These are phyloP conservation scores for Magnusiomyces clavatus DNA, from an alignment of 1,139 yeast species.

Conservation along the genomic window DNA sequence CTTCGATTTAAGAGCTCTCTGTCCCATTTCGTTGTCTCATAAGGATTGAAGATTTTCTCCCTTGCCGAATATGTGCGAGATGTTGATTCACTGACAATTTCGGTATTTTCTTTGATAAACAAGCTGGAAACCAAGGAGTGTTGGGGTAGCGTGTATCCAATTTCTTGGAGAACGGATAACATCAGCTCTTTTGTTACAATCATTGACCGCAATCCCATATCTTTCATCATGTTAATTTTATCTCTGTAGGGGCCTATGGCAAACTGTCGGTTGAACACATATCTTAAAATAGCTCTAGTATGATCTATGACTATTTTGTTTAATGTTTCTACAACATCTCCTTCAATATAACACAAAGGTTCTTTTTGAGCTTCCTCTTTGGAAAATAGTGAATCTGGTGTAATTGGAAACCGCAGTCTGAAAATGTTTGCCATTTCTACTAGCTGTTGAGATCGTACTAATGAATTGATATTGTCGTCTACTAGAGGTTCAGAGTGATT, in stretches of 20 bases:
- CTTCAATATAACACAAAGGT: background rate
- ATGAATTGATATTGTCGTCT: background rate
- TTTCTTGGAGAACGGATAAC: constrained; percentile 3
- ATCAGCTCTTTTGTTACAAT: background rate
- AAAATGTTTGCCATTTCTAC: background rate
- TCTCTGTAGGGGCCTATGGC: background rate
- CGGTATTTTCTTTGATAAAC: background rate
- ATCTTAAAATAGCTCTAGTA: constrained; percentile 3
- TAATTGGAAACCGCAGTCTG: background rate
- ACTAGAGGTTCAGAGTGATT: background rate
- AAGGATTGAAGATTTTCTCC: background rate
- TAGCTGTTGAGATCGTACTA: background rate
- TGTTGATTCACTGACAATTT: background rate
- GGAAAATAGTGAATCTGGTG: too few relatives aligned
- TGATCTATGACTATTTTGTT: constrained; percentile 7
- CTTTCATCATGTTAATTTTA: background rate
- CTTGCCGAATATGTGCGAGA: background rate
- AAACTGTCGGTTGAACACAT: background rate
- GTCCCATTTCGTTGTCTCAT: background rate
- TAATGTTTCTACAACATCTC: constrained; percentile 3
- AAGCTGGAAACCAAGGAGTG: constrained; percentile 1
- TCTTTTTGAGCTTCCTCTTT: background rate
- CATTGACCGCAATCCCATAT: too few relatives aligned
- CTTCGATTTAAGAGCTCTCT: background rate
- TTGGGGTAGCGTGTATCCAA: background rate